Conservation (phyloP, 306 rosid genomes). For the Styphnolobium japonicum region DNA sequence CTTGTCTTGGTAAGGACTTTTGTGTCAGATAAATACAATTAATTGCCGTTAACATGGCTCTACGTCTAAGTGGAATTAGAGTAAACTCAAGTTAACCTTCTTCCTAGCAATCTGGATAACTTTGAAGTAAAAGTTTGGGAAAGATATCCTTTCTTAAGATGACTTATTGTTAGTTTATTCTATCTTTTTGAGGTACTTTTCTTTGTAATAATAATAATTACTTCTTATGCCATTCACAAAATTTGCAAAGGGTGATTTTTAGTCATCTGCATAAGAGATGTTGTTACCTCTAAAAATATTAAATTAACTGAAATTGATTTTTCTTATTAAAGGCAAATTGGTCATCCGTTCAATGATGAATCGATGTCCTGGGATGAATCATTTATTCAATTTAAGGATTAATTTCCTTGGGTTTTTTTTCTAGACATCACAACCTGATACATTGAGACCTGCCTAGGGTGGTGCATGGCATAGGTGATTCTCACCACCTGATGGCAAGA, state of each 20-base stretch:
- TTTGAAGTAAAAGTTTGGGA: not conserved
- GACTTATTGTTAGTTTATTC: not conserved
- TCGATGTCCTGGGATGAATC: no score
- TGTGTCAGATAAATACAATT: not conserved
- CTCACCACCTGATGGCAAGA: no score
- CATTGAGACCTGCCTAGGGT: no score
- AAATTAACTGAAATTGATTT: no score
- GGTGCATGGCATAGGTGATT: no score
- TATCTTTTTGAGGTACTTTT: not conserved
- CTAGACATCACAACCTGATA: no score
- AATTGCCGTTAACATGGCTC: slow-evolving; percentile 2
- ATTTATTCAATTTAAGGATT: no score
- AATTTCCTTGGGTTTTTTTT: no score
- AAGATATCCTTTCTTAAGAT: not conserved
- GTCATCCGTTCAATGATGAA: no score
- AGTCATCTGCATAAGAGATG: no score
- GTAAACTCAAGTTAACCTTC: slow-evolving; percentile 8
- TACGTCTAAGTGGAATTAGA: not conserved
- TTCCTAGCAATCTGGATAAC: not conserved
- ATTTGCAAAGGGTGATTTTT: not conserved
- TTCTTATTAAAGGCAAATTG: no score
- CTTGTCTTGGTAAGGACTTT: not conserved
- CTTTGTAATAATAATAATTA: not conserved
- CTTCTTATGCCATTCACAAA: not conserved
- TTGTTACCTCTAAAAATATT: no score